phyloP scores from a whole-genome alignment of 2,329 filamentous ascomycete species.

The Beauveria scarabaeidicola region DNA sequence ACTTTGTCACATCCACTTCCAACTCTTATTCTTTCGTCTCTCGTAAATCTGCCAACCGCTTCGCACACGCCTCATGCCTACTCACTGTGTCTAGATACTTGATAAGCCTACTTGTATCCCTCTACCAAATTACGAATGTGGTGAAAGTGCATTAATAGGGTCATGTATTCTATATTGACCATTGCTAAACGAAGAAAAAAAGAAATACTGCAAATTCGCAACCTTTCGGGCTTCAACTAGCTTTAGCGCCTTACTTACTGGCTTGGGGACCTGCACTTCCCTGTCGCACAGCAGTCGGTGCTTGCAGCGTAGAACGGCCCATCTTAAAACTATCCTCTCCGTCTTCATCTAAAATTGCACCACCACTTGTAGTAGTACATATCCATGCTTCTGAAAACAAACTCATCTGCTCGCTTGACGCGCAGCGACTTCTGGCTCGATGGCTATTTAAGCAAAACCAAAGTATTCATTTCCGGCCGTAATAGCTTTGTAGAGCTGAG shows the following conservation, averaged over 20 bases:
- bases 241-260: neutral
- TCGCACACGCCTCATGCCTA: no score
- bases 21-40: neutral
- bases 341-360: neutral
- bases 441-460: conserved; percentile 59
- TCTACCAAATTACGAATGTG: neutral
- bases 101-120: neutral
- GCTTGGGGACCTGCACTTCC: conserved; percentile 17
- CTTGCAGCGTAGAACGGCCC: neutral
- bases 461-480: conserved; percentile 98
- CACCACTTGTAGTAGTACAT: neutral
- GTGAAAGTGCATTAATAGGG: neutral
- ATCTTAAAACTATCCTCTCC: neutral
- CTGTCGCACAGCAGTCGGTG: conserved; percentile 45
- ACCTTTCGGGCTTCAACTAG: neutral
- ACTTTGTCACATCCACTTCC: neutral
- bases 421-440: neutral
- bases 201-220: conserved; percentile 20
- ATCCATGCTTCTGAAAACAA: neutral
- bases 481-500: conserved; percentile 88
- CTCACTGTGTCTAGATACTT: no score
- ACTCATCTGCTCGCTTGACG: neutral
- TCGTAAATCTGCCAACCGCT: no score
- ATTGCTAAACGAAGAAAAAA: conserved; percentile 19
- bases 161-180: conserved; percentile 5